Percentiles rank a stretch among this genome's conserved stretches.
These are phyloP conservation scores for Colletotrichum sp. DNA, from an alignment of 2,329 filamentous ascomycete genomes.

Conservation along the genomic window DNA sequence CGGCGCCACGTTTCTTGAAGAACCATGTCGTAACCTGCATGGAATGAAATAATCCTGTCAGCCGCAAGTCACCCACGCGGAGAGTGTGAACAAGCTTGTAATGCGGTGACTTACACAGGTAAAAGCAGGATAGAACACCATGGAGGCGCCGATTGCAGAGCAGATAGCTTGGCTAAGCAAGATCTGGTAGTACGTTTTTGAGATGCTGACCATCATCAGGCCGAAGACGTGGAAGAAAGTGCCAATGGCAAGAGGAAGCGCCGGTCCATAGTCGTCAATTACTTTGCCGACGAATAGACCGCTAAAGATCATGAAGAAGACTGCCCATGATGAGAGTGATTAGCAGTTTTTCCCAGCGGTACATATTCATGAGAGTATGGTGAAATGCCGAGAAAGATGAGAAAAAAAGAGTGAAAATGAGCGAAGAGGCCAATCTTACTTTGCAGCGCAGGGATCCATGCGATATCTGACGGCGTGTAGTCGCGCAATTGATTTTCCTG, in stretches of 20 bases:
- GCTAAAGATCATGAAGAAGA: constrained; percentile 23
- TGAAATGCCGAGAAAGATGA: background rate
- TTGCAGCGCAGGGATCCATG: constrained; percentile 53
- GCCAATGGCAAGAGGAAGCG: constrained; percentile 56
- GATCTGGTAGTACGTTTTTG: constrained; percentile 42
- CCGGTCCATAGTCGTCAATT: constrained; percentile 68
- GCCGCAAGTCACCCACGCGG: background rate
- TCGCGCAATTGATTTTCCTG: constrained; percentile 48
- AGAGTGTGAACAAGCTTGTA: background rate
- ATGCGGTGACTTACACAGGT: background rate
- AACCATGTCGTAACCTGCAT: constrained; percentile 25
- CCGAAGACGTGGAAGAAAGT: constrained; percentile 63
- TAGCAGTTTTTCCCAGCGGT: background rate
- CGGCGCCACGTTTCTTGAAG: constrained; percentile 26
- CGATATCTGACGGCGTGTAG: constrained; percentile 57
- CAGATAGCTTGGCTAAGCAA: constrained; percentile 42
- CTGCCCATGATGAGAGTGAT: background rate
- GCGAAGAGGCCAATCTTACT: background rate
- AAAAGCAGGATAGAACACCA: constrained; percentile 30
- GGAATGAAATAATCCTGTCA: background rate
- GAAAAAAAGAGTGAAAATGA: fast-evolving
- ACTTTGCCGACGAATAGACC: constrained; percentile 66
- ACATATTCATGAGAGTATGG: fast-evolving
- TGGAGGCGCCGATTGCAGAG: constrained; percentile 37
- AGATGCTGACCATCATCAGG: constrained; percentile 65